Conservation (phyloP, 1,284 basidiomycete genomes). For the Chiua sp. region DNA sequence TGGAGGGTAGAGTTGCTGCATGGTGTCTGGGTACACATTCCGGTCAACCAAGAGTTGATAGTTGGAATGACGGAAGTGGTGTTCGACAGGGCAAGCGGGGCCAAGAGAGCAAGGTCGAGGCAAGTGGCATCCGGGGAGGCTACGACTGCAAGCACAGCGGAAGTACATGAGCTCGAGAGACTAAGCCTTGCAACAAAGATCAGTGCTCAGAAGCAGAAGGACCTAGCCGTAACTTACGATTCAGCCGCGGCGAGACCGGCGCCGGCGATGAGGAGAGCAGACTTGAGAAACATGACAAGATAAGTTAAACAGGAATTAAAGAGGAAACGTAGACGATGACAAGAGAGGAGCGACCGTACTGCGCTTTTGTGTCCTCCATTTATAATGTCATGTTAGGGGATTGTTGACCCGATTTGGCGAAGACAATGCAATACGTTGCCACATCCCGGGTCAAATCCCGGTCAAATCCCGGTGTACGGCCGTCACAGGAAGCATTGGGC, state of each 20-base stretch:
- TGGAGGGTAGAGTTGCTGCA: constrained; percentile 62
- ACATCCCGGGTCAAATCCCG: too few species aligned
- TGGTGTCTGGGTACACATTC: constrained; percentile 55
- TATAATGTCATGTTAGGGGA: constrained; percentile 13
- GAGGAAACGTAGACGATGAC: neutral
- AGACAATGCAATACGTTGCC: neutral
- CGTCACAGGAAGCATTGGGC: neutral
- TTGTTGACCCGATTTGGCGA: neutral
- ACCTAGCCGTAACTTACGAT: constrained; percentile 36
- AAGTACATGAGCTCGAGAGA: constrained; percentile 34
- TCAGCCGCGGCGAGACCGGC: constrained; percentile 51
- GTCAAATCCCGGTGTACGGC: too few species aligned
- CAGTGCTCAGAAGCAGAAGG: constrained; percentile 11
- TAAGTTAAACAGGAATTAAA: neutral
- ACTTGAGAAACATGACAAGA: constrained; percentile 32
- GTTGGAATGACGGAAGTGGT: constrained; percentile 53
- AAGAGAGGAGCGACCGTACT: constrained; percentile 5
- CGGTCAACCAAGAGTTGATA: constrained; percentile 62
- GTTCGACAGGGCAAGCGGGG: constrained; percentile 45
- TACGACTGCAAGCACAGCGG: constrained; percentile 46
- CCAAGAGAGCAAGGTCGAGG: constrained; percentile 54
- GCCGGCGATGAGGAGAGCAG: constrained; percentile 40
- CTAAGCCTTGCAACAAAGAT: constrained; percentile 8
- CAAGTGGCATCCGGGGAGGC: constrained; percentile 54
- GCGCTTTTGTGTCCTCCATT: constrained; percentile 17